A percentile compares a stretch with the other conserved stretches of the same genome.
Evolutionary conservation across 1,139 yeast genomes (phyloP).

Genomic region (Pichia norvegensis): DNA sequence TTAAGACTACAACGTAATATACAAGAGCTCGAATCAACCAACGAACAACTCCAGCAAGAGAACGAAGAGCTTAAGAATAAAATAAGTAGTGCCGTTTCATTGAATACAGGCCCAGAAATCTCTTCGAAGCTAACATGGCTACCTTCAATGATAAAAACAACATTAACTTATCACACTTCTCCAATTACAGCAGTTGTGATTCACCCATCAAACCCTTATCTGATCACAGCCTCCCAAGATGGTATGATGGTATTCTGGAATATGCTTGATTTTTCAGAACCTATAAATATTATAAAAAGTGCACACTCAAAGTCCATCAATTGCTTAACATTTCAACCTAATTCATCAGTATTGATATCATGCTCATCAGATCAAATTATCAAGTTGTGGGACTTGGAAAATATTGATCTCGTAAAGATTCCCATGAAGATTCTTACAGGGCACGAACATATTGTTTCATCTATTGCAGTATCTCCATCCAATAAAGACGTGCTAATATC

Average conservation of each 20-base stretch:
- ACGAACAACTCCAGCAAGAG: constrained; percentile 18
- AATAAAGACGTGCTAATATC: constrained; percentile 45
- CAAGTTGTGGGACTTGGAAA: constrained; percentile 23
- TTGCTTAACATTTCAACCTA: constrained; percentile 44
- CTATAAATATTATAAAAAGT: constrained; percentile 50
- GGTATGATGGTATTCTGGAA: constrained; percentile 77
- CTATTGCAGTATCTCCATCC: constrained; percentile 45
- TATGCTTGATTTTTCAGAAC: constrained; percentile 53
- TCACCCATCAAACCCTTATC: constrained; percentile 64
- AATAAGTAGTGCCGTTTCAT: background rate
- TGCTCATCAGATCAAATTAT: constrained; percentile 63
- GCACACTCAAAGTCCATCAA: constrained; percentile 77
- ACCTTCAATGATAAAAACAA: constrained; percentile 48
- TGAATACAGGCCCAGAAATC: background rate
- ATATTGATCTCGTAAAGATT: constrained; percentile 14
- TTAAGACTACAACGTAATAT: constrained; percentile 70
- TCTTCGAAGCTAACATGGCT: constrained; percentile 51
- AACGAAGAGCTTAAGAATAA: constrained; percentile 15
- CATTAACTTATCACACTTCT: constrained; percentile 50
- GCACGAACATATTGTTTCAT: constrained; percentile 85
- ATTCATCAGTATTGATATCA: constrained; percentile 19
- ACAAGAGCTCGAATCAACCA: constrained; percentile 41
- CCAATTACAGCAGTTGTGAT: constrained; percentile 58
- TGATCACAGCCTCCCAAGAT: constrained; percentile 65
- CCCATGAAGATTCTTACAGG: constrained; percentile 66